Evolutionary conservation across 2,329 filamentous ascomycete genomes (phyloP).

Genomic region (Aspergillus spinulosporus): DNA sequence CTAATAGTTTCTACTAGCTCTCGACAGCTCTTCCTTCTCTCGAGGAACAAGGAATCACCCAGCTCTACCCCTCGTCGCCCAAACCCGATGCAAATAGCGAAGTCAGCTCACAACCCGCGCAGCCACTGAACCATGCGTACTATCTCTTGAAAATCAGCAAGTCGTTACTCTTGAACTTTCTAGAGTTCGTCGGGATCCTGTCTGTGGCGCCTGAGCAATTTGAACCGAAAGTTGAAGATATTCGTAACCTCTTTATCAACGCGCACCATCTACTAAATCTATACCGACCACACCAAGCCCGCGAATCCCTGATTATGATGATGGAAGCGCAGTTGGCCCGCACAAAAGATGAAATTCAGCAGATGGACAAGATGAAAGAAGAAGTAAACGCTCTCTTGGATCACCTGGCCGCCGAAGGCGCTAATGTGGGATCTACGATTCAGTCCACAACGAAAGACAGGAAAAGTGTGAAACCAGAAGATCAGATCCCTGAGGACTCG

Average conservation of each 20-base stretch:
- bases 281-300: slow-evolving; percentile 88
- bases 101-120: slow-evolving; percentile 42
- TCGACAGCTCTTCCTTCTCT: slow-evolving; percentile 65
- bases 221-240: slow-evolving; percentile 70
- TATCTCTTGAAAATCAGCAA: slow-evolving; percentile 78
- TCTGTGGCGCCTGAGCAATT: slow-evolving; percentile 66
- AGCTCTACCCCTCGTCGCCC: slow-evolving; percentile 61
- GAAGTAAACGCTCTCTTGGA: slow-evolving; percentile 56
- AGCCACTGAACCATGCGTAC: slow-evolving; percentile 52
- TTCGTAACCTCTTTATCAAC: slow-evolving; percentile 83
- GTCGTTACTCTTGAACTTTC: slow-evolving; percentile 81
- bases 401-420: slow-evolving; percentile 36
- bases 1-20: slow-evolving; percentile 35
- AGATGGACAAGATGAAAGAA: slow-evolving; percentile 71
- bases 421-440: slow-evolving; percentile 20
- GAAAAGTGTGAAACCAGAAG: slow-evolving; percentile 16
- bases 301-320: slow-evolving; percentile 80
- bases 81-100: slow-evolving; percentile 56
- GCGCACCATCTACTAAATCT: slow-evolving; percentile 92
- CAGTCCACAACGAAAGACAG: slow-evolving; percentile 2
- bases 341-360: slow-evolving; percentile 72
- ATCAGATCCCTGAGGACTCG: slow-evolving; percentile 31
- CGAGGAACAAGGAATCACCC: slow-evolving; percentile 68
- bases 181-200: slow-evolving; percentile 76
- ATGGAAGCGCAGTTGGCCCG: slow-evolving; percentile 82